Percentiles rank a stretch among this genome's conserved stretches.
Conservation (phyloP, 169 alveolate genomes). For the Cryptosporidium muris region DNA sequence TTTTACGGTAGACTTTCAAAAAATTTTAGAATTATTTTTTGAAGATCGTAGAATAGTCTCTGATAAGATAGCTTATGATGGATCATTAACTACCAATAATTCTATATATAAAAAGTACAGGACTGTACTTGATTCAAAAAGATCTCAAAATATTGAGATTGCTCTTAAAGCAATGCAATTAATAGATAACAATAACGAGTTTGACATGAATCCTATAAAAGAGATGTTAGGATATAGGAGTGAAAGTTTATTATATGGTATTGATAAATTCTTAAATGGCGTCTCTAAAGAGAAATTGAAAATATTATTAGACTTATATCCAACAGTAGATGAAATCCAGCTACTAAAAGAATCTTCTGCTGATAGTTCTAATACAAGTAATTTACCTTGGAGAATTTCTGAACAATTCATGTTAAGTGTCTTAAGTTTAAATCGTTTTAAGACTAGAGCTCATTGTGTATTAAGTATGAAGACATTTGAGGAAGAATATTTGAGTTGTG, state of each 20-base stretch:
- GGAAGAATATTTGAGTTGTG: constrained; percentile 66
- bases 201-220: constrained; percentile 48
- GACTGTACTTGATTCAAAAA: constrained; percentile 59
- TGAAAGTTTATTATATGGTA: constrained; percentile 14
- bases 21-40: constrained; percentile 46
- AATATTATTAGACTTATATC: constrained; percentile 51
- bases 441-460: constrained; percentile 65
- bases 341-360: constrained; percentile 9
- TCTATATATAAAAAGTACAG: constrained; percentile 29
- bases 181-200: constrained; percentile 42
- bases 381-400: constrained; percentile 54
- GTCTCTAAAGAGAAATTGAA: constrained; percentile 60
- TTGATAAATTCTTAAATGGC: constrained; percentile 54
- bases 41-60: constrained; percentile 28
- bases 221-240: constrained; percentile 62
- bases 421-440: constrained; percentile 41
- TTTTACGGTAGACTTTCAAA: constrained; percentile 23
- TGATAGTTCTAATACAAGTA: background rate
- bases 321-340: constrained; percentile 67
- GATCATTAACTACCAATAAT: background rate
- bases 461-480: constrained; percentile 63
- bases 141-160: constrained; percentile 63
- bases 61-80: constrained; percentile 22
- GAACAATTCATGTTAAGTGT: constrained; percentile 15
- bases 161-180: constrained; percentile 66